phyloP scores from a whole-genome alignment of 208 protist genomes.

The Crithidia fasciculata region DNA sequence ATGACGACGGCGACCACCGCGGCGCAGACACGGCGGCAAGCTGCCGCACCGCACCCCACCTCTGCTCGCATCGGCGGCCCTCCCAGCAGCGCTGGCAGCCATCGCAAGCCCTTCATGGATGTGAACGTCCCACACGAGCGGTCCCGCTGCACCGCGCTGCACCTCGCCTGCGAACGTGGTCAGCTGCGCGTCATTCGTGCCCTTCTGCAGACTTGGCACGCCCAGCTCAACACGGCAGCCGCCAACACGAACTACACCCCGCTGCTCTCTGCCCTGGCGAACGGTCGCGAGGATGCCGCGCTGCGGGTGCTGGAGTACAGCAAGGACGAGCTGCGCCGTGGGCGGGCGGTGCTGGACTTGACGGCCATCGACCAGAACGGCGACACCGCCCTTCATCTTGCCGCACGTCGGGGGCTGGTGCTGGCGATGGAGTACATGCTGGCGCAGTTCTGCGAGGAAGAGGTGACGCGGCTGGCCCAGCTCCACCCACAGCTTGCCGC shows the following conservation, averaged over 20 bases:
- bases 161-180: constrained; percentile 81
- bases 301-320: constrained; percentile 77
- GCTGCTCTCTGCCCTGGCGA: constrained; percentile 65
- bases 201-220: constrained; percentile 60
- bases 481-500: constrained; percentile 22
- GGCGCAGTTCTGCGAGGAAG: constrained; percentile 72
- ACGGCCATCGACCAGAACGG: constrained; percentile 65
- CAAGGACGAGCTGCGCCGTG: constrained; percentile 74
- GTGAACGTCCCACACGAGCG: constrained; percentile 74
- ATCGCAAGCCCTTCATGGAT: constrained; percentile 51
- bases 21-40: too few relatives aligned
- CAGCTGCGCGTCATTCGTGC: constrained; percentile 52
- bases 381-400: constrained; percentile 75
- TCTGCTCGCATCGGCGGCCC: not conserved
- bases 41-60: too few relatives aligned
- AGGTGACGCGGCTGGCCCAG: constrained; percentile 46
- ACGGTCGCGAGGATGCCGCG: constrained; percentile 59
- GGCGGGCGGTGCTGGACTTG: constrained; percentile 65
- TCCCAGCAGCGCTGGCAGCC: not conserved
- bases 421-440: constrained; percentile 83
- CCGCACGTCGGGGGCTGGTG: constrained; percentile 51
- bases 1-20: not conserved
- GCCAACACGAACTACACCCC: constrained; percentile 66
- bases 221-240: constrained; percentile 60
- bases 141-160: constrained; percentile 71